Conservation (phyloP, 495 filamentous ascomycete genomes). For the Penicillium desertorum region DNA sequence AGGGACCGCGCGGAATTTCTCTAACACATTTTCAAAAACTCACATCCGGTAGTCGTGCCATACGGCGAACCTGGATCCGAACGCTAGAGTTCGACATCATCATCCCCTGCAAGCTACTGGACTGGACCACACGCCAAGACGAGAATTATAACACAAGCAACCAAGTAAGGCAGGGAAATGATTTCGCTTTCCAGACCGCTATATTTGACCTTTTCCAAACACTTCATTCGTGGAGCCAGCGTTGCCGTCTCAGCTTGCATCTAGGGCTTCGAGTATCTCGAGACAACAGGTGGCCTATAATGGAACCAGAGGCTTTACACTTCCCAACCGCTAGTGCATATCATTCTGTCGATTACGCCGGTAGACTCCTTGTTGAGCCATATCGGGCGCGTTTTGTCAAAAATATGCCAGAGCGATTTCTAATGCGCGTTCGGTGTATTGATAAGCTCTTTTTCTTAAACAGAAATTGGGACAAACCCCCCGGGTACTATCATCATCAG, state of each 20-base stretch:
- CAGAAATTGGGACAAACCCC: background rate
- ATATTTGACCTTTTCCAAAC: conserved; percentile 6
- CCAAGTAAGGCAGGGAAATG: background rate
- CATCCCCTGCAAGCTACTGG: background rate
- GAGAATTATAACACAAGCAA: background rate
- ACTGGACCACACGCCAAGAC: background rate
- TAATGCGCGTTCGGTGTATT: conserved; percentile 1
- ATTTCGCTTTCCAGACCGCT: conserved; percentile 8
- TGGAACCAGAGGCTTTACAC: background rate
- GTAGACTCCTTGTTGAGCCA: background rate
- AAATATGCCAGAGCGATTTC: background rate
- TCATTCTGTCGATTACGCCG: too few species aligned
- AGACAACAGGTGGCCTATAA: background rate
- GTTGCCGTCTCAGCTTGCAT: background rate
- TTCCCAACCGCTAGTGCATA: background rate
- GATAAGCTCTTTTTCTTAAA: conserved; percentile 4
- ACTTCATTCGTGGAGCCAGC: conserved; percentile 4
- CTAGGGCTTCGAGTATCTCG: background rate
- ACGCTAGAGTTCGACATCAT: background rate
- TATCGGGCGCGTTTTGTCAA: conserved; percentile 2
- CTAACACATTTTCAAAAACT: background rate
- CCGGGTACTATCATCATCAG: background rate
- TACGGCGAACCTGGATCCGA: background rate
- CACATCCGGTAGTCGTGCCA: background rate
- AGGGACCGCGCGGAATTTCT: background rate